These are phyloP conservation scores for Cyclotella atomus DNA, from an alignment of 108 stramenopile species.

Conservation along the genomic window DNA sequence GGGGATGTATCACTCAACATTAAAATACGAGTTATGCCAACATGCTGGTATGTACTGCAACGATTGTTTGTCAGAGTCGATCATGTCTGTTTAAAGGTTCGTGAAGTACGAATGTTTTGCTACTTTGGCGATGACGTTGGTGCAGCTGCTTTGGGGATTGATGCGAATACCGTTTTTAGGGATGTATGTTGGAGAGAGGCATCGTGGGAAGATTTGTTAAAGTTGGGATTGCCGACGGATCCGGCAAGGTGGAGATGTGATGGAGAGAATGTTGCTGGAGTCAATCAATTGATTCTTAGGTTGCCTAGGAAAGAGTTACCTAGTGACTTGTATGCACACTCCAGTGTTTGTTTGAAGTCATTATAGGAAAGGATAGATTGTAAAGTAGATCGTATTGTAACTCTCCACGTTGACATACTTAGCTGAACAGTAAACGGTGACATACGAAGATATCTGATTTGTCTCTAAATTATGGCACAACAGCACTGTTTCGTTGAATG, in stretches of 20 bases:
- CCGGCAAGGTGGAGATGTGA: slow-evolving; percentile 57
- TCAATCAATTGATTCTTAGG: slow-evolving; percentile 37
- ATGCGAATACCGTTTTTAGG: slow-evolving; percentile 54
- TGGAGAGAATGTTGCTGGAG: slow-evolving; percentile 7
- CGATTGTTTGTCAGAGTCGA: slow-evolving; percentile 71
- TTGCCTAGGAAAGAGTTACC: slow-evolving; percentile 55
- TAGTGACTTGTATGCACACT: slow-evolving; percentile 42
- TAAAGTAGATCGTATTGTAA: too few species aligned
- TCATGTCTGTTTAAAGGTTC: slow-evolving; percentile 62
- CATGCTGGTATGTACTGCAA: slow-evolving; percentile 61
- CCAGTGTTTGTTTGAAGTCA: background rate
- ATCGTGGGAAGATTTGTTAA: slow-evolving; percentile 58
- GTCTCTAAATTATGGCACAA: background rate
- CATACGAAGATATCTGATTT: too few species aligned
- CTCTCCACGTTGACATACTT: too few species aligned
- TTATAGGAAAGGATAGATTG: too few species aligned
- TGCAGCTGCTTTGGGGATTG: background rate
- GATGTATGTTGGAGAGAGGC: slow-evolving; percentile 82
- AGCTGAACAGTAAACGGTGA: too few species aligned
- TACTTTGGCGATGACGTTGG: slow-evolving; percentile 5
- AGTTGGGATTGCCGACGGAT: slow-evolving; percentile 55
- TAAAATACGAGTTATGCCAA: slow-evolving; percentile 82
- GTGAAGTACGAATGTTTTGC: slow-evolving; percentile 67
- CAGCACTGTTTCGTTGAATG: slow-evolving; percentile 19
- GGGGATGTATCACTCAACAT: slow-evolving; percentile 63